A percentile compares a stretch with the other conserved stretches of the same genome.
These are phyloP conservation scores for Chiua virens DNA, from an alignment of 768 basidiomycete genomes.

Conservation along the genomic window DNA sequence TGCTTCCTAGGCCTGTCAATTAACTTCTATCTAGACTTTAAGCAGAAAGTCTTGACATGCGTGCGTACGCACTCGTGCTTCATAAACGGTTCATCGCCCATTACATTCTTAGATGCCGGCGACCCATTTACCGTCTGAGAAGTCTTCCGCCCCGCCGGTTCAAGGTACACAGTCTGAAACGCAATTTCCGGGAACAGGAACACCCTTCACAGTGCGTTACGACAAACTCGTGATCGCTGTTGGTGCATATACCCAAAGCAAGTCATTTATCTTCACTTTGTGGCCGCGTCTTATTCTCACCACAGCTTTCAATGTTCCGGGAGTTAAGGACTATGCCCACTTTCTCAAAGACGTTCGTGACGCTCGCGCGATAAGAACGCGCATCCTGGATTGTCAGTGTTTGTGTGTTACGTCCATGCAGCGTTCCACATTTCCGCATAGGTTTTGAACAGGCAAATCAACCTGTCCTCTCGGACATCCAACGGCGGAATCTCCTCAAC, in stretches of 20 bases:
- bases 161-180: slow-evolving; percentile 17
- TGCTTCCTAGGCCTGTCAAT: background rate
- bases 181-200: slow-evolving; percentile 22
- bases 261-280: slow-evolving; percentile 18
- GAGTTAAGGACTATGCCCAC: slow-evolving; percentile 78
- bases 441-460: slow-evolving; percentile 88
- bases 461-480: slow-evolving; percentile 70
- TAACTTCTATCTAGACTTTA: slow-evolving; percentile 48
- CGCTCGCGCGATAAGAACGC: slow-evolving; percentile 66
- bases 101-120: slow-evolving; percentile 55
- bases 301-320: slow-evolving; percentile 67
- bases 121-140: slow-evolving; percentile 43
- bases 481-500: slow-evolving; percentile 74
- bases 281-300: background rate
- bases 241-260: slow-evolving; percentile 85
- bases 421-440: slow-evolving; percentile 16
- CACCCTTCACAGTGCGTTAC: slow-evolving; percentile 60
- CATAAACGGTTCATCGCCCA: background rate
- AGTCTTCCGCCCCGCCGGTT: slow-evolving; percentile 9
- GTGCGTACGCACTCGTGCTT: slow-evolving; percentile 40
- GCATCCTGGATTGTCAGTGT: slow-evolving; percentile 68
- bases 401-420: background rate
- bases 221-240: slow-evolving; percentile 86
- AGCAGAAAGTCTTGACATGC: slow-evolving; percentile 57
- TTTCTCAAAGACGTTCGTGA: slow-evolving; percentile 83